phyloP scores from a whole-genome alignment of 164 flowering plant species.

The grape (Vitis vinifera) region DNA sequence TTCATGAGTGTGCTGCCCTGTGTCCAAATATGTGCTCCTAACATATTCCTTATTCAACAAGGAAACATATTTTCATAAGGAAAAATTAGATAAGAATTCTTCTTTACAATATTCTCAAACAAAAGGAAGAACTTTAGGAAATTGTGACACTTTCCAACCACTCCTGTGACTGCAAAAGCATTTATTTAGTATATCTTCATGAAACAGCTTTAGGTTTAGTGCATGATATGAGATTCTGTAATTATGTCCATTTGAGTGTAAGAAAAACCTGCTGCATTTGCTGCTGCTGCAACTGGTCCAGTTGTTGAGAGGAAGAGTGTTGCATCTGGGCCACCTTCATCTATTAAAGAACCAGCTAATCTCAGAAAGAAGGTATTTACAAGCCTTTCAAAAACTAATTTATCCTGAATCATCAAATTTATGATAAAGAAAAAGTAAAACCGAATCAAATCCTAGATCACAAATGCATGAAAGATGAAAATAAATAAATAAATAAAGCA shows the following conservation, averaged over 20 bases:
- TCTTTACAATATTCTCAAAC: too few species aligned
- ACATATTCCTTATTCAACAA: too few species aligned
- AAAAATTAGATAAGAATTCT: too few species aligned
- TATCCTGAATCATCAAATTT: too few species aligned
- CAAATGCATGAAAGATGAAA: background rate
- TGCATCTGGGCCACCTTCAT: conserved; percentile 68
- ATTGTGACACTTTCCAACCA: background rate
- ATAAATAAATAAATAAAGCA: background rate
- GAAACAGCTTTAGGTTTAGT: background rate
- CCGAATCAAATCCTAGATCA: too few species aligned
- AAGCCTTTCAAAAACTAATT: background rate
- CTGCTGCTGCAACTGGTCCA: conserved; percentile 74
- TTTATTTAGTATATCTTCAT: background rate
- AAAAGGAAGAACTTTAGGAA: too few species aligned
- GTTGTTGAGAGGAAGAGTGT: conserved; percentile 69
- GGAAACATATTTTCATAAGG: too few species aligned
- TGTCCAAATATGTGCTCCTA: too few species aligned
- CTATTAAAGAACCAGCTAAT: conserved; percentile 31
- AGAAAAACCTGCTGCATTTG: conserved; percentile 66
- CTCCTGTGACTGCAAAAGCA: background rate
- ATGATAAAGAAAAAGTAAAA: too few species aligned
- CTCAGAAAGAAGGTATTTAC: background rate
- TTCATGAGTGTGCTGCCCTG: too few species aligned
- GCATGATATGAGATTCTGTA: background rate
- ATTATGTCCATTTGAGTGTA: background rate